These are phyloP conservation scores for Aspergillus calidoustus DNA, from an alignment of 2,329 filamentous ascomycete species.

Conservation along the genomic window DNA sequence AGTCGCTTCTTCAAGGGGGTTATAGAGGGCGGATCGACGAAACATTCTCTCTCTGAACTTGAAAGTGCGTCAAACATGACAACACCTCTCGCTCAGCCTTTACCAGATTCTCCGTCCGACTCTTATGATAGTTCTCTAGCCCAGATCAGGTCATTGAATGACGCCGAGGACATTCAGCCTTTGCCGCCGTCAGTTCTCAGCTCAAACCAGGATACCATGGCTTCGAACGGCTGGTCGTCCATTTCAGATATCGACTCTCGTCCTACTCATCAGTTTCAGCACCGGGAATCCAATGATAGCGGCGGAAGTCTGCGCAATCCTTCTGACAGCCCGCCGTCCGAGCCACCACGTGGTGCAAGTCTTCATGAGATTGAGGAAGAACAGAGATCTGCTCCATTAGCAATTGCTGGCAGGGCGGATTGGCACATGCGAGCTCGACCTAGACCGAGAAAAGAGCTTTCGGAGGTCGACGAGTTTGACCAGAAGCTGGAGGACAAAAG, in stretches of 20 bases:
- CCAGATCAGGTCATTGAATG: conserved; percentile 37
- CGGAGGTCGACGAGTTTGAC: conserved; percentile 44
- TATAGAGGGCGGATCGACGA: conserved; percentile 42
- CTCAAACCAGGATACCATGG: conserved; percentile 37
- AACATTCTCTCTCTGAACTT: conserved; percentile 36
- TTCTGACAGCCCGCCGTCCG: conserved; percentile 29
- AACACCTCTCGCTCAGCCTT: conserved; percentile 58
- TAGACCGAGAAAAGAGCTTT: conserved; percentile 33
- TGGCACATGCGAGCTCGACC: conserved; percentile 39
- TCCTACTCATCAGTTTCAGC: conserved; percentile 25
- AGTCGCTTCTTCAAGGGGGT: conserved; percentile 50
- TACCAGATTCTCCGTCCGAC: conserved; percentile 46
- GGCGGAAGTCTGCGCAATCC: conserved; percentile 30
- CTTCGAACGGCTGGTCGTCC: conserved; percentile 35
- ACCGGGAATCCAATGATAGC: conserved; percentile 31
- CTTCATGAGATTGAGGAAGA: conserved; percentile 32
- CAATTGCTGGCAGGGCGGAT: conserved; percentile 43
- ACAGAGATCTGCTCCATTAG: conserved; percentile 47
- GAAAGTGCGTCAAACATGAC: conserved; percentile 61
- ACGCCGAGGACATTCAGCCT: conserved; percentile 44
- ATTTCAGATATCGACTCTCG: conserved; percentile 33
- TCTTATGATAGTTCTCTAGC: conserved; percentile 35
- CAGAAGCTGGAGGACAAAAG: conserved; percentile 48
- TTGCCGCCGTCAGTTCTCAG: conserved; percentile 50
- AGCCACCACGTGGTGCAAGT: conserved; percentile 29